Conservation (phyloP, 352 stramenopile genomes). For the Globisporangium radiosum region DNA sequence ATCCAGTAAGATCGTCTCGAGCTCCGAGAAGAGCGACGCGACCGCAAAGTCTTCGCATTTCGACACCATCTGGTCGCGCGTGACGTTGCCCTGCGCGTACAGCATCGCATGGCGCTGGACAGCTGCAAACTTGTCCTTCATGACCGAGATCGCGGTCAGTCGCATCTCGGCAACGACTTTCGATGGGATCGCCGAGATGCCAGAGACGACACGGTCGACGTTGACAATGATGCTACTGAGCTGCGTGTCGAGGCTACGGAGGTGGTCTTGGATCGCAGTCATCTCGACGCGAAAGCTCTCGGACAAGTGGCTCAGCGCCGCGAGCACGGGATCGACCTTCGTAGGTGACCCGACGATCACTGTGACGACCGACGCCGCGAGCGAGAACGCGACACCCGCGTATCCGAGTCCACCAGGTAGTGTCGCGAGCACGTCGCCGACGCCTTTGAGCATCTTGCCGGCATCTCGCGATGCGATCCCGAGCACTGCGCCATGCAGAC, state of each 20-base stretch:
- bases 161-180: conserved; percentile 46
- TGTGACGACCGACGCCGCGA: conserved; percentile 31
- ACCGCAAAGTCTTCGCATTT: conserved; percentile 47
- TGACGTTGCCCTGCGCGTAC: conserved; percentile 28
- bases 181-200: conserved; percentile 28
- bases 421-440: conserved; percentile 27
- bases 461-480: conserved; percentile 20
- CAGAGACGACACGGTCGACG: conserved; percentile 29
- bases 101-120: conserved; percentile 24
- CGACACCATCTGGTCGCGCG: conserved; percentile 28
- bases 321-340: conserved; percentile 26
- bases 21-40: conserved; percentile 33
- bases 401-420: conserved; percentile 28
- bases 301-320: conserved; percentile 21
- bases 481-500: conserved; percentile 33
- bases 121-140: conserved; percentile 43
- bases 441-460: conserved; percentile 30
- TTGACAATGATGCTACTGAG: conserved; percentile 21
- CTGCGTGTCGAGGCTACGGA: conserved; percentile 23
- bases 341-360: conserved; percentile 1
- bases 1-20: conserved; percentile 37
- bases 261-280: conserved; percentile 17
- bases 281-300: conserved; percentile 21
- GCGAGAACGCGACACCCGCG: conserved; percentile 36
- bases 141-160: conserved; percentile 28